A percentile compares a stretch with the other conserved stretches of the same genome.
Conservation (phyloP, 331 rosid species). For the Malus hybrid region DNA sequence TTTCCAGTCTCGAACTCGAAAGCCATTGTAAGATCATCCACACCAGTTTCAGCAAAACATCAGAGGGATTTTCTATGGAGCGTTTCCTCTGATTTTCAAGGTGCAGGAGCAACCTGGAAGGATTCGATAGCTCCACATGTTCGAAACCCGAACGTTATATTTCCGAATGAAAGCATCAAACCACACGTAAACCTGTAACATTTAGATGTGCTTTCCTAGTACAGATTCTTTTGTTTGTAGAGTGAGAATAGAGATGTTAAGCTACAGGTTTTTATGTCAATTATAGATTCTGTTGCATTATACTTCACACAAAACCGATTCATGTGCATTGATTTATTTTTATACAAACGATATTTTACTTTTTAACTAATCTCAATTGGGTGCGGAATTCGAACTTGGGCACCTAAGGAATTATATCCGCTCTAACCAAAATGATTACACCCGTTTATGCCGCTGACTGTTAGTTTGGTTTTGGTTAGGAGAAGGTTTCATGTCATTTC, state of each 20-base stretch:
- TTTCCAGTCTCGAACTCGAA: conserved; percentile 41
- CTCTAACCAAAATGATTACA: too few species aligned
- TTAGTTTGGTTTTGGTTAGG: neutral
- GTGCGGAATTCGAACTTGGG: neutral
- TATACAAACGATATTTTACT: neutral
- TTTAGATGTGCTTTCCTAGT: conserved; percentile 8
- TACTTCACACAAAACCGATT: neutral
- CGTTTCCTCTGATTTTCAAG: neutral
- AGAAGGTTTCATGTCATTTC: neutral
- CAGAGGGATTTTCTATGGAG: conserved; percentile 53
- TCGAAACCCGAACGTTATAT: conserved; percentile 55
- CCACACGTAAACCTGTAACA: conserved; percentile 2
- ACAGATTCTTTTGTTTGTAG: conserved; percentile 11
- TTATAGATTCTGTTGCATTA: neutral
- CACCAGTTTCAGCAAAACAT: conserved; percentile 20
- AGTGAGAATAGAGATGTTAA: neutral
- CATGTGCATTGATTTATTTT: neutral
- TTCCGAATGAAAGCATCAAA: conserved; percentile 29
- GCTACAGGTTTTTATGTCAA: neutral
- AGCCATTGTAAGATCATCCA: conserved; percentile 33
- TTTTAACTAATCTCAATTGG: neutral
- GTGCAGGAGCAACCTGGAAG: neutral
- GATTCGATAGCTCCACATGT: conserved; percentile 21
- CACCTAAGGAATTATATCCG: too few species aligned
- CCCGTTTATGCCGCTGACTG: neutral